These are phyloP conservation scores for Apostasia ramifera DNA, from an alignment of 106 monocot species.

Conservation along the genomic window DNA sequence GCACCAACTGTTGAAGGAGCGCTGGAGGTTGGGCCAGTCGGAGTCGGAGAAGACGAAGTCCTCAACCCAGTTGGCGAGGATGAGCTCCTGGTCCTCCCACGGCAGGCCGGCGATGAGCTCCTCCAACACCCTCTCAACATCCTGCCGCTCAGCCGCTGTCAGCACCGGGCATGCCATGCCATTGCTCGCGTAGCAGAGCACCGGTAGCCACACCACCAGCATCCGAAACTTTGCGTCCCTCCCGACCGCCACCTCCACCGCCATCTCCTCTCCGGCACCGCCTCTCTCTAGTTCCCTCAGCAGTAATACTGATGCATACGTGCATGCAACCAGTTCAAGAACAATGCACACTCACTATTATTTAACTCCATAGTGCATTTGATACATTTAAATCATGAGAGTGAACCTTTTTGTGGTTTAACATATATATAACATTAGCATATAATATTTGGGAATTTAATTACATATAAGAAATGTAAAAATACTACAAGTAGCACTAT, in stretches of 20 bases:
- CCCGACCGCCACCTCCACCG: slow-evolving; percentile 21
- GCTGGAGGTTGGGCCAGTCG: slow-evolving; percentile 43
- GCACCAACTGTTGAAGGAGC: slow-evolving; percentile 41
- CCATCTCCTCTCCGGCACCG: no score
- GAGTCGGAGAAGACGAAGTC: slow-evolving; percentile 39
- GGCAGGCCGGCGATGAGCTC: slow-evolving; percentile 34
- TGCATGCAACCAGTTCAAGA: no score
- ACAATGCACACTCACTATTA: no score
- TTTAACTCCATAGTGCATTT: no score
- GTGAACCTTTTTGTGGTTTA: no score
- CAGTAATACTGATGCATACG: slow-evolving; percentile 17
- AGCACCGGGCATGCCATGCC: slow-evolving; percentile 38
- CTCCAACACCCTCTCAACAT: slow-evolving; percentile 28
- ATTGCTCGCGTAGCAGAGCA: slow-evolving; percentile 41
- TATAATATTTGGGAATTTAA: no score
- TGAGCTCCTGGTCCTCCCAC: slow-evolving; percentile 43
- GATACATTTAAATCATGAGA: no score
- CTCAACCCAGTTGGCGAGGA: slow-evolving; percentile 38
- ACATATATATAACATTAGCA: no score
- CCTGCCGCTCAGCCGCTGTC: slow-evolving; percentile 22
- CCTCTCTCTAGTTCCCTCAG: slow-evolving; percentile 23
- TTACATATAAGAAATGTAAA: no score
- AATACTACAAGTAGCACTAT: no score
- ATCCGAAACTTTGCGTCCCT: slow-evolving; percentile 44
- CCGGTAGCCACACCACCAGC: slow-evolving; percentile 41